phyloP scores from a whole-genome alignment of 208 protist species.

The Vickermania ingenoplastis region DNA sequence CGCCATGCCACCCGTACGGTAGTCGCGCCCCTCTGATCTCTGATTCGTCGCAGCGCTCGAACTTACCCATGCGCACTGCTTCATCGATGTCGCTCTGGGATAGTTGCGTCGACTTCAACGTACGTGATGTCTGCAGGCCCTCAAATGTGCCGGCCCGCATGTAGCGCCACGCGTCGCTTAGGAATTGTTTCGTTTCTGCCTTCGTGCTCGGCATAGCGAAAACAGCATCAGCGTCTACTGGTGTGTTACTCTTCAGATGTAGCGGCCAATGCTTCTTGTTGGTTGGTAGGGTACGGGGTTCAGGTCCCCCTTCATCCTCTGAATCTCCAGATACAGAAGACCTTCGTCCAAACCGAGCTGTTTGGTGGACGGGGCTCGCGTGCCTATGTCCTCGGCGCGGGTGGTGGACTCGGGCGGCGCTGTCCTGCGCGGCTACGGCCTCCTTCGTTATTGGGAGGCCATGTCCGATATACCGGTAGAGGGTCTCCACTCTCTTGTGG shows the following conservation, averaged over 20 bases:
- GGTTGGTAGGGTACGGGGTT: neutral
- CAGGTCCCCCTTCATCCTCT: neutral
- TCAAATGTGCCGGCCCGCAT: neutral
- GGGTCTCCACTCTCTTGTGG: neutral
- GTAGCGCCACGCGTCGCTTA: neutral
- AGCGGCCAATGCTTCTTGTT: conserved; percentile 1
- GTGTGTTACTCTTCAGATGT: neutral
- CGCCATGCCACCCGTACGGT: neutral
- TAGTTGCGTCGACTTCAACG: conserved; percentile 2
- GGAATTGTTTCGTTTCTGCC: neutral
- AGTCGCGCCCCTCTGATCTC: neutral
- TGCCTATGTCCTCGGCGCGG: conserved; percentile 2
- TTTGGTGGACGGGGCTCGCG: neutral
- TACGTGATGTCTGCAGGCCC: neutral
- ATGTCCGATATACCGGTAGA: neutral
- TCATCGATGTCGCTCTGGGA: neutral
- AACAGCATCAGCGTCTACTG: neutral
- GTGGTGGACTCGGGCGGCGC: conserved; percentile 1
- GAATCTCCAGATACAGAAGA: neutral
- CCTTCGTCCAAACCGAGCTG: neutral
- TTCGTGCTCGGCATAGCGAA: neutral
- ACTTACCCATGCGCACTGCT: neutral
- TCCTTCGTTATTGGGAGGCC: conserved; percentile 1
- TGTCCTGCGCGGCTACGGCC: neutral
- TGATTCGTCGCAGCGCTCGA: neutral